A percentile compares a stretch with the other conserved stretches of the same genome.
These are phyloP conservation scores for Trichoderma endophyticum DNA, from an alignment of 2,329 filamentous ascomycete genomes.

Conservation along the genomic window DNA sequence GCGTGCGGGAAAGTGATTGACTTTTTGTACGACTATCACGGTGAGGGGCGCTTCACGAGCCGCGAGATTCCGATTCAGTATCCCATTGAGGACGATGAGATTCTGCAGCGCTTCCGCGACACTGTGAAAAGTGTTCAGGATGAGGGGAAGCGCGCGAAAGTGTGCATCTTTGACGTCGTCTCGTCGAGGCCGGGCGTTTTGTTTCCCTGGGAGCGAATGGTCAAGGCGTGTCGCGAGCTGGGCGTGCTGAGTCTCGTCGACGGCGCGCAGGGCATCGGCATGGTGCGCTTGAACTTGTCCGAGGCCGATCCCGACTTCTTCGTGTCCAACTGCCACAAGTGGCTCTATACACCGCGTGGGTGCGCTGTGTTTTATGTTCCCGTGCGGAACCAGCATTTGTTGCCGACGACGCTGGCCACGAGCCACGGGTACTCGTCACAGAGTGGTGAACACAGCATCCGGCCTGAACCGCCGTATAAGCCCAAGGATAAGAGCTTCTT, in stretches of 20 bases:
- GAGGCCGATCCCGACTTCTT: constrained; percentile 79
- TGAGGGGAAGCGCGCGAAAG: constrained; percentile 59
- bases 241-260: constrained; percentile 74
- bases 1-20: constrained; percentile 64
- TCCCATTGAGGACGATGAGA: constrained; percentile 65
- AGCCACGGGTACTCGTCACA: constrained; percentile 70
- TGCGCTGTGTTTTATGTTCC: constrained; percentile 82
- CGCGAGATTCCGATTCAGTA: constrained; percentile 61
- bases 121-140: constrained; percentile 52
- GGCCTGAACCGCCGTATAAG: constrained; percentile 31
- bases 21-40: constrained; percentile 33
- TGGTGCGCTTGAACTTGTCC: constrained; percentile 67
- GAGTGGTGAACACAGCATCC: not conserved
- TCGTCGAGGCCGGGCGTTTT: constrained; percentile 74
- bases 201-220: constrained; percentile 72
- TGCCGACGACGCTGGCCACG: constrained; percentile 73
- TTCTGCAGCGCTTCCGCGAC: constrained; percentile 58
- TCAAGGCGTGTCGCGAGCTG: constrained; percentile 60
- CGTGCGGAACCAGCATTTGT: constrained; percentile 67
- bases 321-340: constrained; percentile 85
- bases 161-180: constrained; percentile 74
- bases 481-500: constrained; percentile 55
- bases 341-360: constrained; percentile 77
- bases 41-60: constrained; percentile 39
- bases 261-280: constrained; percentile 80